Evolutionary conservation across 768 basidiomycete genomes (phyloP), one percentile per base, ranked within the genome.

Genomic region (Termitomyces eurrhizus): DNA sequence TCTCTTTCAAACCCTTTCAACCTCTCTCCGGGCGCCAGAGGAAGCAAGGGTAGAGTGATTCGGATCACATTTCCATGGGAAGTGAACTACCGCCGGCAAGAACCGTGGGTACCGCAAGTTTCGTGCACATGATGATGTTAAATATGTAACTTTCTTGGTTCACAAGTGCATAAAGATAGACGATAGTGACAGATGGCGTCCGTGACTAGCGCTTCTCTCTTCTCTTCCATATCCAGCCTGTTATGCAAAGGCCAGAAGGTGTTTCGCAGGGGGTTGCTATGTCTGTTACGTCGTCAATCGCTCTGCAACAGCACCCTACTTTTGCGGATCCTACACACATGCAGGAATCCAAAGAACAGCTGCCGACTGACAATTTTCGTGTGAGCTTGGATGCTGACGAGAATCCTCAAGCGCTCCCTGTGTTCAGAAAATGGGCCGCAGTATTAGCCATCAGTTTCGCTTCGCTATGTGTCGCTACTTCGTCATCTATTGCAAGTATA

Each of bases 401-500:
- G 45, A 60, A 80, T 59, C 81, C 82, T 0, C 76, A 80, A 56
- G 65, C 72, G 36, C 68, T 79, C 39, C 67, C 81, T 18, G 56
- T 62, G 0, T 33, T 74, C 29, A 76, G 74, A 63, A 83, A 82
- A 64, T 85, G 84, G 84, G 56, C 79, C 29, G 71, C 75, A 7
- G 79, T 85, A 7, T 59, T 76, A 3, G 72, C 78, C 7, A 82
- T 85, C 57, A 76, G 79, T 39, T 71, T 73, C 3, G 79, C 78
- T 12, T 75, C 81, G 7, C 72, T 81, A 12, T 83, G 82, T 57
- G 81, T 79, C 6, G 80, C 85, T 1, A 82, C 79, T 66, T 80
- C 80, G 13, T 86, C 85, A 1, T 85, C 83, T 1, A 74, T 84
- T 68, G 85, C 83, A 57, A 44, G 84, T 76, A 8, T 29, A 7